phyloP scores from a whole-genome alignment of 2,329 filamentous ascomycete genomes.

The Colletotrichum noveboracense region DNA sequence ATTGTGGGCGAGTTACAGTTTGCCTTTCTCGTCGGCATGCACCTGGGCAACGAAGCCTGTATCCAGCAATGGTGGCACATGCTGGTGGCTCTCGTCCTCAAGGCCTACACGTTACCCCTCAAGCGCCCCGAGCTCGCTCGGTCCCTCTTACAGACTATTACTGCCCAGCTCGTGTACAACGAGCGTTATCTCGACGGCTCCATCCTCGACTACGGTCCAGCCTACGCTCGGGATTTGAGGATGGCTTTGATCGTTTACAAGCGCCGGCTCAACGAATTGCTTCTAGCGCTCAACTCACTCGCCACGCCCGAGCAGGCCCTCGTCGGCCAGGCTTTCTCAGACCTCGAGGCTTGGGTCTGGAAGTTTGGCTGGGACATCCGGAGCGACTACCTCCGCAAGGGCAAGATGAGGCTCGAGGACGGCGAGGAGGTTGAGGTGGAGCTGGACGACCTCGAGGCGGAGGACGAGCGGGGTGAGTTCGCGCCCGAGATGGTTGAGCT shows the following conservation, averaged over 20 bases:
- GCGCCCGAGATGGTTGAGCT: constrained; percentile 58
- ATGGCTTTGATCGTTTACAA: constrained; percentile 60
- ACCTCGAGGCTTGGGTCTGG: constrained; percentile 53
- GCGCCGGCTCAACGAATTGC: constrained; percentile 53
- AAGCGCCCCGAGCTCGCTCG: constrained; percentile 49
- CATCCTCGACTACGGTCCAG: constrained; percentile 41
- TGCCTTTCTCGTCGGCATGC: constrained; percentile 60
- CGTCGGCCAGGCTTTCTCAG: constrained; percentile 53
- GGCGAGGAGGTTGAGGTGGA: constrained; percentile 54
- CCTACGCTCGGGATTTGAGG: constrained; percentile 41
- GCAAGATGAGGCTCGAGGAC: constrained; percentile 57
- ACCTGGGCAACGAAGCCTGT: constrained; percentile 63
- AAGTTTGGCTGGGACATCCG: constrained; percentile 60
- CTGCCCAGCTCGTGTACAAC: constrained; percentile 61
- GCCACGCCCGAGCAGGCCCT: constrained; percentile 45
- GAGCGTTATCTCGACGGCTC: constrained; percentile 52
- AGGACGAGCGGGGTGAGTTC: constrained; percentile 60
- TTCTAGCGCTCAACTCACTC: constrained; percentile 38
- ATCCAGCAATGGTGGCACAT: constrained; percentile 68
- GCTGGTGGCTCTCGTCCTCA: constrained; percentile 55
- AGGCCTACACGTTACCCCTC: constrained; percentile 50
- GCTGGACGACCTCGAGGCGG: constrained; percentile 55
- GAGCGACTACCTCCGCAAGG: constrained; percentile 52
- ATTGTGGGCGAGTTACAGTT: constrained; percentile 67
- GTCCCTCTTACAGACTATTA: constrained; percentile 54